Conservation (phyloP, 2,329 filamentous ascomycete species). For the Penicillium sp. region DNA sequence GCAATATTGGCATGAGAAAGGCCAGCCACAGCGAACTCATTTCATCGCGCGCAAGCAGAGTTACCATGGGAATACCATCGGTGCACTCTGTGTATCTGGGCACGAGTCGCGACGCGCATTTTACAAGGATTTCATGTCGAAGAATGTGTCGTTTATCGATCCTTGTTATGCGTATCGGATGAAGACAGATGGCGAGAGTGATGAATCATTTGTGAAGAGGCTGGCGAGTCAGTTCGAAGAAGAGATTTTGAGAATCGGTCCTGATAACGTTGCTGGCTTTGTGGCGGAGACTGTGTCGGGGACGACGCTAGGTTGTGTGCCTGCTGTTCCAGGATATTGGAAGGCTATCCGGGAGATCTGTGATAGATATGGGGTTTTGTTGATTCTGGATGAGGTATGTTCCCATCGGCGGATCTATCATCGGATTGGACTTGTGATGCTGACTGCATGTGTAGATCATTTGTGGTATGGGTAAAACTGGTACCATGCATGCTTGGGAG, state of each 20-base stretch:
- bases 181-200: constrained; percentile 35
- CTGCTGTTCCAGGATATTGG: constrained; percentile 66
- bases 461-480: constrained; percentile 57
- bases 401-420: background rate
- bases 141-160: constrained; percentile 26
- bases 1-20: constrained; percentile 50
- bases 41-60: constrained; percentile 50
- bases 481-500: constrained; percentile 47
- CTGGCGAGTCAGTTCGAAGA: constrained; percentile 50
- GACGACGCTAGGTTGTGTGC: constrained; percentile 63
- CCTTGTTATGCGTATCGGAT: constrained; percentile 42
- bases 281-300: constrained; percentile 36
- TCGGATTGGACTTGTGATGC: background rate
- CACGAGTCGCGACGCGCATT: constrained; percentile 35
- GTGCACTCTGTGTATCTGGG: constrained; percentile 45
- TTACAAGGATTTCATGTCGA: constrained; percentile 34
- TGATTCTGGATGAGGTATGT: constrained; percentile 70
- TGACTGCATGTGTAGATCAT: constrained; percentile 42
- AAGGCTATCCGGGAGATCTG: constrained; percentile 65
- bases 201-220: constrained; percentile 43
- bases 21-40: constrained; percentile 38
- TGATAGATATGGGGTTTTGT: constrained; percentile 65
- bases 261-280: constrained; percentile 48
- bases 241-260: constrained; percentile 50
- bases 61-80: constrained; percentile 56